Percentiles rank a stretch among this genome's conserved stretches.
Evolutionary conservation across 2,329 filamentous ascomycete species (phyloP).

Genomic region (Cladobotryum mycophilum): DNA sequence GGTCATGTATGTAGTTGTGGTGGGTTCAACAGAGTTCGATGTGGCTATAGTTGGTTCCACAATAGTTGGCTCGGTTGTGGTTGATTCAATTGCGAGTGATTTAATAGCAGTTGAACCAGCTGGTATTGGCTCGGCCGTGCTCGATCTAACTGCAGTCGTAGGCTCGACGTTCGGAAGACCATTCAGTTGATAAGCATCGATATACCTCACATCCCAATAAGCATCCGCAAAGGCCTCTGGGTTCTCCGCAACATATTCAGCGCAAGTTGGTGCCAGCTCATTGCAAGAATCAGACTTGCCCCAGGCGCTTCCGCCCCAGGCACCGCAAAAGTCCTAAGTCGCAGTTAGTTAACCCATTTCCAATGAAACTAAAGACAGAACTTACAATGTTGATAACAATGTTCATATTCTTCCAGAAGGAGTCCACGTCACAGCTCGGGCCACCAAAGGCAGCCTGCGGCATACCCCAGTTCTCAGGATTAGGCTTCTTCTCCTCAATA

Average conservation of each 20-base stretch:
- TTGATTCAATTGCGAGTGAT: no score
- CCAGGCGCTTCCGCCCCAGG: conserved; percentile 56
- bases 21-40: conserved; percentile 13
- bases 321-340: conserved; percentile 63
- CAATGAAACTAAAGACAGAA: neutral
- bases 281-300: conserved; percentile 32
- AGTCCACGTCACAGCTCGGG: conserved; percentile 56
- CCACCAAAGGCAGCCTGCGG: conserved; percentile 66
- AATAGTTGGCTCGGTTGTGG: no score
- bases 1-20: conserved; percentile 22
- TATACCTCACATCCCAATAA: conserved; percentile 50
- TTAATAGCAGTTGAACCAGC: no score
- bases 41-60: no score
- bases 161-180: no score
- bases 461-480: conserved; percentile 60
- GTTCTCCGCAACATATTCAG: conserved; percentile 40
- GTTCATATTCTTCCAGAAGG: conserved; percentile 60
- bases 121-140: no score
- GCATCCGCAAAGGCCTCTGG: conserved; percentile 37
- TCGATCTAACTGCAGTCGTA: no score
- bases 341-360: neutral
- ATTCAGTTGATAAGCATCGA: conserved; percentile 38
- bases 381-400: conserved; percentile 64
- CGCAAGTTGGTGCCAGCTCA: conserved; percentile 37
- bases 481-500: conserved; percentile 51